A percentile compares a stretch with the other conserved stretches of the same genome.
Conservation (phyloP, 163 green algal species). For the Coccomyxa subellipsoidea region DNA sequence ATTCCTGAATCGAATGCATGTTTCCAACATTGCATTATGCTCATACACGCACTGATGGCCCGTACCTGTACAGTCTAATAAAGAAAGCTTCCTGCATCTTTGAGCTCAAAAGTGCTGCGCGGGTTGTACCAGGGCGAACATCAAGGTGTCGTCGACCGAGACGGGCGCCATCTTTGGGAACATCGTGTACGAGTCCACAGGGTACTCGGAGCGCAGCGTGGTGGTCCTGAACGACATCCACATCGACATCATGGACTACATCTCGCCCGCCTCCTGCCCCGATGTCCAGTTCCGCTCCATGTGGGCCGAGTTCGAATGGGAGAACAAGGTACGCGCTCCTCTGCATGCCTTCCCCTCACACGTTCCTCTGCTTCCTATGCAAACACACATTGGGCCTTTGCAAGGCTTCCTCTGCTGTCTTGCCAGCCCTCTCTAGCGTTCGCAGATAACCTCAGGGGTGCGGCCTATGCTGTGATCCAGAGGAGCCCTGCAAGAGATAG, state of each 20-base stretch:
- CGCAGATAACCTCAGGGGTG: not conserved
- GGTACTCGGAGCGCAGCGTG: constrained; percentile 67
- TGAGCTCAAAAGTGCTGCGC: not conserved
- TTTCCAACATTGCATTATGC: too few relatives aligned
- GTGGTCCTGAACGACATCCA: constrained; percentile 98
- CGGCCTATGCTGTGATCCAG: too few relatives aligned
- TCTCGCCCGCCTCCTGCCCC: constrained; percentile 80
- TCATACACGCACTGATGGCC: too few relatives aligned
- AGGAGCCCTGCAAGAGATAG: too few relatives aligned
- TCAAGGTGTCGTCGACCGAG: constrained; percentile 95
- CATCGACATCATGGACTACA: constrained; percentile 99
- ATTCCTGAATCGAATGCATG: too few relatives aligned
- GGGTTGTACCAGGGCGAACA: constrained; percentile 27
- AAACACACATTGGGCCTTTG: not conserved
- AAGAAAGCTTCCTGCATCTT: too few relatives aligned
- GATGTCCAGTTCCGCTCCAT: constrained; percentile 95
- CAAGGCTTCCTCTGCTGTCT: not conserved
- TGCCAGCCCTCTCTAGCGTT: not conserved
- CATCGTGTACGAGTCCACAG: constrained; percentile 94
- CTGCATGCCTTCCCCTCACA: not conserved
- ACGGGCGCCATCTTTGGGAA: constrained; percentile 99
- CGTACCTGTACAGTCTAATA: too few relatives aligned
- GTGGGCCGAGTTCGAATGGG: constrained; percentile 99
- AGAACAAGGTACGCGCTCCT: constrained; percentile 88
- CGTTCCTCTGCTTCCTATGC: not conserved